Base-by-base conservation (phyloP, 1,284 basidiomycete genomes). In the Marasmius fiardii region DNA sequence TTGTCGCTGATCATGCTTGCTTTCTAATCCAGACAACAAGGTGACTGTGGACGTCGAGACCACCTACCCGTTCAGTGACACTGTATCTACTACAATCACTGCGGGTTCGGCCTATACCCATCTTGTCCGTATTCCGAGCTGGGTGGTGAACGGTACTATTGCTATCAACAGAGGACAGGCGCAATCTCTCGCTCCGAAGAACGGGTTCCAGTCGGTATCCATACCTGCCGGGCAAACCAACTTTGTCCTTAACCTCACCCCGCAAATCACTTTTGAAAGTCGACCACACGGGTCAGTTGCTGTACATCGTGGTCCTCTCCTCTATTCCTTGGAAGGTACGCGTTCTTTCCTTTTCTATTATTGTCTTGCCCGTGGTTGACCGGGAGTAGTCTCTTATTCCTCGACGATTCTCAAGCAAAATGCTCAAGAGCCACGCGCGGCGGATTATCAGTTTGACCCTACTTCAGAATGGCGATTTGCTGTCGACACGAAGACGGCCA, bases 321-420 rank as follows among this genome's bases (percentile, higher is more conserved):
- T 82, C 66, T 83, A 82, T 62, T 81, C 81, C 14, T 78, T 77
- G 61, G 80, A 83, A 62, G 81, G 71, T 73, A 49, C 54, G 71
- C 54, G 2, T 33, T 45, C 18, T 35, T 37, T 6, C 50, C 34
- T n/a, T 43, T n/a, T 4, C 33, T 28, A 33, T 12, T 2, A 3
- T 16, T 1, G 39, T 41, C 39, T 7, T 41, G 4, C 7, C 39
- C 39, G 11, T 28, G 11, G n/a, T 37, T 16, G 43, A 47, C 53
- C 33, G 54, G 37, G 12, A 31, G 7, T 26, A 53, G 28, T 53
- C n/a, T 20, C 51, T 2, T 34, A 26, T 21, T 10, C 24, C 35
- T 23, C 24, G 24, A 14, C 6, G 48, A 71, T 71, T 74, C 57
- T 62, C 72, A 20, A 71, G 77, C 12, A 75, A 62, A 55, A 81